Evolutionary conservation across 2,329 filamentous ascomycete species (phyloP).

Genomic region (Coniochaeta sp.): DNA sequence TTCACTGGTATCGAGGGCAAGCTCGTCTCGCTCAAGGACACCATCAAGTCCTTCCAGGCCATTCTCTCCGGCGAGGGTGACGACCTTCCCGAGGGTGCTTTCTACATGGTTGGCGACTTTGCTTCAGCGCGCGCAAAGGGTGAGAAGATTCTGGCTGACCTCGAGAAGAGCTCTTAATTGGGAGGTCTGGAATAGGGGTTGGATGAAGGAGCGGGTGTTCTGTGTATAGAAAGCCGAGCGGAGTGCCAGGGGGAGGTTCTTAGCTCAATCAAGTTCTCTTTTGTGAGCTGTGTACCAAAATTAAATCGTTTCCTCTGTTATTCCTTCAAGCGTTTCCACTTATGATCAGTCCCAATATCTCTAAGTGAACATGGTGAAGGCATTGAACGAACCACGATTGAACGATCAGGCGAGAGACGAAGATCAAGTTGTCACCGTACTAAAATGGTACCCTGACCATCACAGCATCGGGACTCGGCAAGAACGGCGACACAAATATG

Average conservation of each 20-base stretch:
- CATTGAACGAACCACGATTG: no score
- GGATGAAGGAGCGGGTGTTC: conserved; percentile 27
- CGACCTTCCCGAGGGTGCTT: conserved; percentile 82
- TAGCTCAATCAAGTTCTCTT: conserved; percentile 50
- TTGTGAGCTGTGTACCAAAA: conserved; percentile 57
- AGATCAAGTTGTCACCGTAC: background rate
- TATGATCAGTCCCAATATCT: no score
- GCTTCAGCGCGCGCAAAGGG: conserved; percentile 91
- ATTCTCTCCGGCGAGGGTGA: conserved; percentile 95
- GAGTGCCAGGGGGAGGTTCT: conserved; percentile 40
- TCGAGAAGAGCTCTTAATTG: conserved; percentile 54
- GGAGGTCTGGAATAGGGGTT: conserved; percentile 16
- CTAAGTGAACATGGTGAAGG: no score
- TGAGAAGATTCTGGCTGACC: conserved; percentile 98
- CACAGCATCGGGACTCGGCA: background rate
- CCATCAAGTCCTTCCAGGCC: conserved; percentile 94
- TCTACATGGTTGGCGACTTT: conserved; percentile 99
- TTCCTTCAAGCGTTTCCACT: no score
- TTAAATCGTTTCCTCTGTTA: conserved; percentile 3
- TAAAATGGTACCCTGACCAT: no score
- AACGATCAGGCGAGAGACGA: no score
- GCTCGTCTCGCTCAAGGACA: conserved; percentile 98
- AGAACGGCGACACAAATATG: background rate
- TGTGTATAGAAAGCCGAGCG: conserved; percentile 54
- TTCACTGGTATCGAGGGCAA: conserved; percentile 93